phyloP scores from a whole-genome alignment of 2,329 filamentous ascomycete species.

The Cadophora gregata region DNA sequence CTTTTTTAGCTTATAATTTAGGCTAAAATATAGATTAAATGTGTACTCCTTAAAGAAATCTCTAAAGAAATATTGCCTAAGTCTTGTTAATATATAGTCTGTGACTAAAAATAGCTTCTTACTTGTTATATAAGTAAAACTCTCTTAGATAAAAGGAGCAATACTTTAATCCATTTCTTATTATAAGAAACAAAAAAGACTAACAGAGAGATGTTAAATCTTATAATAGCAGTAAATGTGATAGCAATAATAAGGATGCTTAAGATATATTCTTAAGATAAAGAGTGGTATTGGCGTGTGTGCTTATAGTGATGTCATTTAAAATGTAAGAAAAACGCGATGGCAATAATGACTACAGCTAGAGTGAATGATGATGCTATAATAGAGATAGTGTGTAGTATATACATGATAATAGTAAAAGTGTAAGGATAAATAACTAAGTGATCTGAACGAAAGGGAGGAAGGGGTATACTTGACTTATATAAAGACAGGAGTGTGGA shows the following conservation, averaged over 20 bases:
- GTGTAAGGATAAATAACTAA: not conserved
- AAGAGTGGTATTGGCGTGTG: constrained; percentile 4
- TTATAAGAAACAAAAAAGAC: constrained; percentile 7
- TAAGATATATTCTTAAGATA: constrained; percentile 8
- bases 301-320: constrained; percentile 12
- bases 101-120: constrained; percentile 3
- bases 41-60: not conserved
- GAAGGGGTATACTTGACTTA: constrained; percentile 10
- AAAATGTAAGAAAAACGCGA: constrained; percentile 9
- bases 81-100: constrained; percentile 10
- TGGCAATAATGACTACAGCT: not conserved
- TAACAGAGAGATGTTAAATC: constrained; percentile 6
- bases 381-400: constrained; percentile 3
- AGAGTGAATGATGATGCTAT: constrained; percentile 12
- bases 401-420: constrained; percentile 5
- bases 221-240: not conserved
- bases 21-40: not conserved
- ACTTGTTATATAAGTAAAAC: constrained; percentile 1
- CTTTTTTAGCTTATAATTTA: not conserved
- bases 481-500: constrained; percentile 5
- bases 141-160: constrained; percentile 4
- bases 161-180: constrained; percentile 7
- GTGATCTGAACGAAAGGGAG: not conserved
- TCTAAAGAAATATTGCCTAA: constrained; percentile 6
- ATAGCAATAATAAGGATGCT: not conserved